Conservation (phyloP, 257 asterid species). For the Cynanchum wilfordii region DNA sequence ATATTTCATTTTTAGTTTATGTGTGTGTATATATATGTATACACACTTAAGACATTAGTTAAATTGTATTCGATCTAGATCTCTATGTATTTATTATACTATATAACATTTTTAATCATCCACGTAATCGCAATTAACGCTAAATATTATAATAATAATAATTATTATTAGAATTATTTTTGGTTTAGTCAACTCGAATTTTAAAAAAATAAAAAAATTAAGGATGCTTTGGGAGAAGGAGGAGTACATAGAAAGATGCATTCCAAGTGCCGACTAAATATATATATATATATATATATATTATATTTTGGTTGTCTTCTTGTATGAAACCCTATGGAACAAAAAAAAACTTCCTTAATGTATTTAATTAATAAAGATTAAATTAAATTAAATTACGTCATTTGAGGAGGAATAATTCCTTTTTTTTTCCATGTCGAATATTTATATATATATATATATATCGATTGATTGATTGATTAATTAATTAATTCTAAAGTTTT, state of each 20-base stretch:
- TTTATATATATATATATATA: too few species aligned
- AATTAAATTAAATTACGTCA: not conserved
- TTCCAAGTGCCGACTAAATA: not conserved
- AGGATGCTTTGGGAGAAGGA: not conserved
- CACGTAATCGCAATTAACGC: not conserved
- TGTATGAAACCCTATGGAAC: not conserved
- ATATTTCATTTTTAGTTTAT: too few species aligned
- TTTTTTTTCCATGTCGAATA: not conserved
- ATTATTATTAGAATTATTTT: not conserved
- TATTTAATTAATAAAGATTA: too few species aligned
- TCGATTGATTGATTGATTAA: too few species aligned
- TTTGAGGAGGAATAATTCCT: not conserved
- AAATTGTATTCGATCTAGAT: too few species aligned
- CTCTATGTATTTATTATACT: too few species aligned
- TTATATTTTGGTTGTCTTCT: not conserved
- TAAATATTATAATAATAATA: not conserved
- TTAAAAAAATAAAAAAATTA: not conserved
- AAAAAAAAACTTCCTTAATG: too few species aligned
- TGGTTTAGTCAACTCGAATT: not conserved
- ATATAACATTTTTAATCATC: not conserved
- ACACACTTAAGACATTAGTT: too few species aligned
- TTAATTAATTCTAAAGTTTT: too few species aligned
- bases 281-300: not conserved
- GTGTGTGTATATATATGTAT: too few species aligned
- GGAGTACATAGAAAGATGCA: not conserved